Conservation (phyloP, 2,329 filamentous ascomycete genomes). For the Diaporthe nobilis region DNA sequence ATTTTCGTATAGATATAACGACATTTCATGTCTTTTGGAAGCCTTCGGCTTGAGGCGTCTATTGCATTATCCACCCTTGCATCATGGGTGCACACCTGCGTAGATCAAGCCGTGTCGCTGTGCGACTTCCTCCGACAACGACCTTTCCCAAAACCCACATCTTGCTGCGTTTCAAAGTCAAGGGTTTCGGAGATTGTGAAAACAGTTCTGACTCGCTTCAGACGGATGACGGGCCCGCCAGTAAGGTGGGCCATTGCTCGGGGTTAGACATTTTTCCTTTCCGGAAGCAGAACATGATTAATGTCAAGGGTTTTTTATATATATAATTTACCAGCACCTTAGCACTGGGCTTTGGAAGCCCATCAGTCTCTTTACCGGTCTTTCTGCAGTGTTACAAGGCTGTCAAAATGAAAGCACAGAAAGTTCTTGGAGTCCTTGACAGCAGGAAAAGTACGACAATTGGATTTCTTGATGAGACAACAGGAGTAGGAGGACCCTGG, state of each 20-base stretch:
- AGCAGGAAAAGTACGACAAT: neutral
- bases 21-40: neutral
- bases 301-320: neutral
- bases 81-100: neutral
- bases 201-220: slow-evolving; percentile 10
- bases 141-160: neutral
- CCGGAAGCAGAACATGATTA: neutral
- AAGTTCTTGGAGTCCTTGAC: neutral
- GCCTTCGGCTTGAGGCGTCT: neutral
- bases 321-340: neutral
- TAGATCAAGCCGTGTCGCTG: neutral
- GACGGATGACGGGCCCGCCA: neutral
- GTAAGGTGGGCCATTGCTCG: slow-evolving; percentile 4
- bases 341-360: neutral
- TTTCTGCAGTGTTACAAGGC: neutral
- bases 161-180: neutral
- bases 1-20: neutral
- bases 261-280: neutral
- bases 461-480: neutral
- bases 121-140: neutral
- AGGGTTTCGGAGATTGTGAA: slow-evolving; percentile 12
- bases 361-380: neutral
- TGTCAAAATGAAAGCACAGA: neutral
- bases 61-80: neutral
- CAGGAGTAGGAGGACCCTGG: neutral